Percentiles rank a stretch among this genome's conserved stretches.
These are phyloP conservation scores for Pogostemon cablin DNA, from an alignment of 257 asterid species.

Conservation along the genomic window DNA sequence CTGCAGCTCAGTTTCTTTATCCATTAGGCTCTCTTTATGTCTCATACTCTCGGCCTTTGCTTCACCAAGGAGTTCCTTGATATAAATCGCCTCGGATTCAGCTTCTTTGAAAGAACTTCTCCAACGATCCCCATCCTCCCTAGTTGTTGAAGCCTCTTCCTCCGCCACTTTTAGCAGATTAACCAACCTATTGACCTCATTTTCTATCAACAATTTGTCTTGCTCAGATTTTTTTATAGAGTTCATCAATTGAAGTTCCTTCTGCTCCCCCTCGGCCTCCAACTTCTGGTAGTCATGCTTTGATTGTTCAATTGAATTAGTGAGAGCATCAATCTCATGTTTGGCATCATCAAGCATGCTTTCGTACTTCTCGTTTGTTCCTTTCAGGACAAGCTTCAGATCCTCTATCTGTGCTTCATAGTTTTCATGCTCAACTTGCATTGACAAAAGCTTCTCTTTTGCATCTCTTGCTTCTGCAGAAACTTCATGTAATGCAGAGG, in stretches of 20 bases:
- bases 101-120: slow-evolving; percentile 60
- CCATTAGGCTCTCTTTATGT: slow-evolving; percentile 74
- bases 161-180: slow-evolving; percentile 60
- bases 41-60: slow-evolving; percentile 86
- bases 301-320: slow-evolving; percentile 52
- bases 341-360: slow-evolving; percentile 78
- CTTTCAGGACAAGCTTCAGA: slow-evolving; percentile 73
- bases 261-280: slow-evolving; percentile 74
- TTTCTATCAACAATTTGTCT: slow-evolving; percentile 59
- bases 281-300: slow-evolving; percentile 52
- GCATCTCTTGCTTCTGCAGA: slow-evolving; percentile 89
- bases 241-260: slow-evolving; percentile 60
- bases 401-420: slow-evolving; percentile 71
- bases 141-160: slow-evolving; percentile 55
- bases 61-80: slow-evolving; percentile 82
- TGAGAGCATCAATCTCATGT: slow-evolving; percentile 62
- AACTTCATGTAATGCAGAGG: slow-evolving; percentile 92
- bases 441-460: slow-evolving; percentile 69
- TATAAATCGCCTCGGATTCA: slow-evolving; percentile 70
- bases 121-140: slow-evolving; percentile 63
- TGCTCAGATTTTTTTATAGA: slow-evolving; percentile 61
- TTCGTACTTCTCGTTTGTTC: slow-evolving; percentile 81
- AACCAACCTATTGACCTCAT: slow-evolving; percentile 60
- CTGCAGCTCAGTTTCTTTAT: slow-evolving; percentile 74
- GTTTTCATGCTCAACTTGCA: slow-evolving; percentile 64